A percentile compares a stretch with the other conserved stretches of the same genome.
Conservation (phyloP, 805 yeast species). For the Myxozyma vanderwaltii region DNA sequence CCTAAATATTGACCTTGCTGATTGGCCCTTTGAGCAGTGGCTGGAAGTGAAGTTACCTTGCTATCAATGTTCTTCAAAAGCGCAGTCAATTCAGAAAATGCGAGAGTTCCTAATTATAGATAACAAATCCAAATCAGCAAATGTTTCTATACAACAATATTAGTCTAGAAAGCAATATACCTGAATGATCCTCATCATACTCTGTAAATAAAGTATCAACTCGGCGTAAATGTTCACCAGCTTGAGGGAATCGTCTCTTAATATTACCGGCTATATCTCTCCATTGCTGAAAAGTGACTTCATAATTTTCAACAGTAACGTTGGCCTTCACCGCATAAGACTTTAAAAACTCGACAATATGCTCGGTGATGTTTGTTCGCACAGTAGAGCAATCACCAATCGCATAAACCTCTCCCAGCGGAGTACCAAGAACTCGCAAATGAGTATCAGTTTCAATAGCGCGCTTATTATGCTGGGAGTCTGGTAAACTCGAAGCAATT, state of each 20-base stretch:
- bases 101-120: slow-evolving; percentile 42
- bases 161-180: slow-evolving; percentile 37
- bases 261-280: slow-evolving; percentile 52
- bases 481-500: slow-evolving; percentile 51
- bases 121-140: no score
- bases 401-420: slow-evolving; percentile 67
- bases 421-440: slow-evolving; percentile 67
- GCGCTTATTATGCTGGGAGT: slow-evolving; percentile 59
- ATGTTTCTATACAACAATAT: no score
- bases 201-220: slow-evolving; percentile 55
- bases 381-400: slow-evolving; percentile 74
- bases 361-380: slow-evolving; percentile 59
- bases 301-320: slow-evolving; percentile 18
- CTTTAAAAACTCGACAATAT: slow-evolving; percentile 53
- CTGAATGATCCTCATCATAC: slow-evolving; percentile 53
- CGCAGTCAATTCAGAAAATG: slow-evolving; percentile 54
- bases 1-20: slow-evolving; percentile 72
- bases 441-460: slow-evolving; percentile 81
- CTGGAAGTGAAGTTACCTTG: slow-evolving; percentile 67
- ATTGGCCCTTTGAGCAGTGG: slow-evolving; percentile 72
- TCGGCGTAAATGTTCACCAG: slow-evolving; percentile 56
- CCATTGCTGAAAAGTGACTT: slow-evolving; percentile 49
- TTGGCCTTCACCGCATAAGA: slow-evolving; percentile 29
- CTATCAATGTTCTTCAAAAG: slow-evolving; percentile 59
- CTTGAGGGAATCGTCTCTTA: slow-evolving; percentile 57